These are phyloP conservation scores for Balamuthia mandrillaris DNA, from an alignment of 208 protist species.

Conservation along the genomic window DNA sequence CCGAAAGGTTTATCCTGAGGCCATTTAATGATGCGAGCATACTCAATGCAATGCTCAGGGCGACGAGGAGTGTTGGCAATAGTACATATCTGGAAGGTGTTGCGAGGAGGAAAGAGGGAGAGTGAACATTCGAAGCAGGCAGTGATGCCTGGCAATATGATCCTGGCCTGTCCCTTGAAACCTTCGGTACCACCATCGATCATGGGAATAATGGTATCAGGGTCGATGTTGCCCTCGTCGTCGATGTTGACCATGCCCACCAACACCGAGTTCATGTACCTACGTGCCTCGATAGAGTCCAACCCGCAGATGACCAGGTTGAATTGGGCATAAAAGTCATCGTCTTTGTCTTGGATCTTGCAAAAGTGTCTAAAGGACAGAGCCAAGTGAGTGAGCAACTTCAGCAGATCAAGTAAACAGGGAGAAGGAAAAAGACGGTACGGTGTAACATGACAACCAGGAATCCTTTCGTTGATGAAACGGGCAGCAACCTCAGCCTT, in stretches of 20 bases:
- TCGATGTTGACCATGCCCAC: conserved; percentile 42
- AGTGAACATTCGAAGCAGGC: conserved; percentile 75
- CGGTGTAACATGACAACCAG: conserved; percentile 81
- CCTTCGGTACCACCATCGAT: conserved; percentile 97
- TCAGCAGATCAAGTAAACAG: neutral
- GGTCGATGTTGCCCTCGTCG: conserved; percentile 66
- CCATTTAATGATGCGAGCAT: conserved; percentile 68
- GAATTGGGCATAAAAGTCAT: conserved; percentile 89
- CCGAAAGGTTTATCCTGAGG: conserved; percentile 45
- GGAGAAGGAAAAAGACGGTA: conserved; percentile 20
- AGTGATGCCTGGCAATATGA: conserved; percentile 80
- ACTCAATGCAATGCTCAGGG: conserved; percentile 95
- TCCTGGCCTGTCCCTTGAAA: conserved; percentile 90
- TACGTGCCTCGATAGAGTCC: conserved; percentile 89
- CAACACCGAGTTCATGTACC: conserved; percentile 88
- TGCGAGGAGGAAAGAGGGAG: conserved; percentile 1
- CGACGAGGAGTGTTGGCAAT: conserved; percentile 87
- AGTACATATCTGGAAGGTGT: conserved; percentile 87
- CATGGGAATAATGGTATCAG: conserved; percentile 82
- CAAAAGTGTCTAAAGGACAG: conserved; percentile 78
- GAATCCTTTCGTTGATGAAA: conserved; percentile 82
- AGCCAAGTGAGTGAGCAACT: too few relatives aligned
- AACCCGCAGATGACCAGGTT: conserved; percentile 89
- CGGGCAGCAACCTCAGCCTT: conserved; percentile 82
- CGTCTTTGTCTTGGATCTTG: conserved; percentile 84